Evolutionary conservation across 192 early-diverging fungal genomes (phyloP).

Genomic region (Gorgonomyces haynaldii): DNA sequence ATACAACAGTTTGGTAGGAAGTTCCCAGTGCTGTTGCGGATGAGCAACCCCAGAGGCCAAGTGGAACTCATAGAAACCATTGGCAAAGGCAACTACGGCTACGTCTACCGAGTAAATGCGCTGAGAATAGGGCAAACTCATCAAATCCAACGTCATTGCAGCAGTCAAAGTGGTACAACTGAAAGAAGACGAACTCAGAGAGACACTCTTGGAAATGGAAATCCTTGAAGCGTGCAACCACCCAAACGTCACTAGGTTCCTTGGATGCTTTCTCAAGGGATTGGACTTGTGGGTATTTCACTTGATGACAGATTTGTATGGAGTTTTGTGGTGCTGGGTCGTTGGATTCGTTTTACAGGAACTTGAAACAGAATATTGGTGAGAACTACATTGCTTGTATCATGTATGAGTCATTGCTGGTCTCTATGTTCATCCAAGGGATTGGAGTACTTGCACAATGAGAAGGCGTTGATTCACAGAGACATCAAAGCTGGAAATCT

Average conservation of each 20-base stretch:
- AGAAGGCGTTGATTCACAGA: conserved; percentile 44
- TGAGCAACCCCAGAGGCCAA: conserved; percentile 42
- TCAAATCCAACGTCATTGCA: conserved; percentile 35
- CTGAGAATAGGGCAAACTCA: conserved; percentile 34
- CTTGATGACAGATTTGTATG: conserved; percentile 43
- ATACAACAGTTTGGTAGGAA: conserved; percentile 44
- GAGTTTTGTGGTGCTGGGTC: conserved; percentile 50
- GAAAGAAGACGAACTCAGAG: conserved; percentile 53
- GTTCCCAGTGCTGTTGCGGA: conserved; percentile 47
- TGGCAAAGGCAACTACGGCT: conserved; percentile 60
- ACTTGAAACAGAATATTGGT: conserved; percentile 1
- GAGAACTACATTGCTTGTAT: conserved; percentile 46
- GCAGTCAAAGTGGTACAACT: conserved; percentile 55
- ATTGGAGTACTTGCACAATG: conserved; percentile 46
- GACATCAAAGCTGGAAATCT: conserved; percentile 57
- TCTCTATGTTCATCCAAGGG: conserved; percentile 22
- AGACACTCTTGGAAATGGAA: conserved; percentile 60
- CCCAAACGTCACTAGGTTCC: conserved; percentile 44
- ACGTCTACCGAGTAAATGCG: conserved; percentile 43
- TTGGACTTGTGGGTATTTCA: conserved; percentile 47
- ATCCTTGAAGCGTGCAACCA: conserved; percentile 45
- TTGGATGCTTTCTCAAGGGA: conserved; percentile 49
- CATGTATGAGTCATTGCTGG: conserved; percentile 45
- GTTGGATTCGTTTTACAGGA: conserved; percentile 49
- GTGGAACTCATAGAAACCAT: conserved; percentile 56